Base-by-base conservation (phyloP, 306 rosid species). In the Inga oerstediana region DNA sequence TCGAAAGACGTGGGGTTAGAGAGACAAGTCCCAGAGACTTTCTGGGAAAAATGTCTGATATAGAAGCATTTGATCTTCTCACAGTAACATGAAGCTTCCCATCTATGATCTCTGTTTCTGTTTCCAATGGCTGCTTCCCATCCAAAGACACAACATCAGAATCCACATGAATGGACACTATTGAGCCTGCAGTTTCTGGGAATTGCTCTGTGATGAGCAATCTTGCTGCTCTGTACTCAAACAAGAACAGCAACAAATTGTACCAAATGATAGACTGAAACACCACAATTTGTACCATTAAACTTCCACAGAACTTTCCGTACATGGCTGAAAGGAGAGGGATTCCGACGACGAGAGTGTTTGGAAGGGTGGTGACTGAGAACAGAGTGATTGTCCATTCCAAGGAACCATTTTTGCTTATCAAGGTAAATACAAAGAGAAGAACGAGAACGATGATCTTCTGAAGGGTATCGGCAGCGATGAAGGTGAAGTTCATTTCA, bases 301-400 rank as follows among this genome's bases (percentile, higher is more conserved):
- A 32, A 32, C 34, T 32, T 32, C 34, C 34, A 32, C 34, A 32
- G 34, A 32, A 32, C 3, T 32, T 95, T 17, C 98, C 98, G 67
- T 93, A 95, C 98, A 95, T 95, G 20, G 95, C 98, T 77, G 90
- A 92, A 39, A 95, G 97, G 35, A 95, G 61, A 19, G 98, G 97
- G 35, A 93, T 95, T 1, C 98, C 98, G 98, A 95, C 93, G 24
- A 95, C 98, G 16, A 95, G 82, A 16, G 98, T 93, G 89, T 95
- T 95, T 41, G 98, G 98, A 14, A 95, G 88, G 9, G 98, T 89
- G 27, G 98, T 92, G 0, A 95, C 88, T 19, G 98, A 95, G 74
- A 95, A 95, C 35, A 95, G 90, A 8, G 98, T 93, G 37, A 95
- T 92, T 14, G 94, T 84, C 98, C 98, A 93, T 65, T 95, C 98